Evolutionary conservation across 768 basidiomycete species (phyloP), one percentile per base, ranked within the genome.

Genomic region (Kwoniella mangroviensis): DNA sequence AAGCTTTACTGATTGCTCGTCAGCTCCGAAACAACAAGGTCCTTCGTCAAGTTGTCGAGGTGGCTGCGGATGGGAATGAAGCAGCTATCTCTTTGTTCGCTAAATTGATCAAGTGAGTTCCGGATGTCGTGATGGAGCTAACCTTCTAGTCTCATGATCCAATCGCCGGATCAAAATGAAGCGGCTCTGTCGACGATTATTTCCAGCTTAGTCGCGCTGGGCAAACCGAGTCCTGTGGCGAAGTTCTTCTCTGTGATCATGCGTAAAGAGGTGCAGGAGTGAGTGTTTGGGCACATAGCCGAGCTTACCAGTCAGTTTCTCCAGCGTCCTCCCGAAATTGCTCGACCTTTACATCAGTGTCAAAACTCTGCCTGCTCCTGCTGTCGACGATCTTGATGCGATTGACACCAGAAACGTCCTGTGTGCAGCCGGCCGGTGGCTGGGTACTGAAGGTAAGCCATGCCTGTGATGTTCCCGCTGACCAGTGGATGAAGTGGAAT

Each of bases 71-170:
- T n/a, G 62, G 41, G 15, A 34, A 63, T 26, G 24, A 11, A 9
- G 17, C 51, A 5, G 51, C 52, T 21, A n/a, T 22, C 2, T 19
- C 42, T 34, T 26, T 64, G 4, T 41, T 52, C 19, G 19, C 4
- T 9, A 64, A 55, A n/a, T 4, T 41, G 15, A 22, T 55, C 11
- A 54, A 21, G 63, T 64, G 28, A 64, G 63, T 64, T 17, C 34
- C 34, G 6, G 6, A 7, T 34, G 34, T 34, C 34, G 34, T 34
- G 34, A 34, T 34, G 34, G 34, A 34, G 45, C 45, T 52, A 26
- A 63, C 49, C 17, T 5, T 40, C 17, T 21, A 58, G 56, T 17
- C 40, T 34, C 40, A 15, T 58, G 56, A 11, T 40, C 3, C 56
- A 28, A 15, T 15, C 56, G 28, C 56, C 22, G 4, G 28, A 58